A percentile compares a stretch with the other conserved stretches of the same genome.
These are phyloP conservation scores for Trametes cingulata DNA, from an alignment of 768 basidiomycete genomes.

Conservation along the genomic window DNA sequence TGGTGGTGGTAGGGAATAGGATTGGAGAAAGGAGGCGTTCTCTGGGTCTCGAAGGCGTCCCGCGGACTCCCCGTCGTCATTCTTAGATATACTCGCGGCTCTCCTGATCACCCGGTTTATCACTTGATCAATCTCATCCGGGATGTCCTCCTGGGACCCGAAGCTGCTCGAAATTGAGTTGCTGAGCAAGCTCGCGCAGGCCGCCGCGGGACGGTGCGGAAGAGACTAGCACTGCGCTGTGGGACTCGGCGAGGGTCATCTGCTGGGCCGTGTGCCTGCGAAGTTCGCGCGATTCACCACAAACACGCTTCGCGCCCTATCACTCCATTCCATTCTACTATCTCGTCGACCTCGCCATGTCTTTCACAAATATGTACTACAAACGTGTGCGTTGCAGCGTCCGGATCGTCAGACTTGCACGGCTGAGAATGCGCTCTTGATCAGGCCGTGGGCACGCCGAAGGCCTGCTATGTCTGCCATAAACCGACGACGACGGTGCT, in stretches of 20 bases:
- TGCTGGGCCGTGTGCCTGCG: slow-evolving; percentile 6
- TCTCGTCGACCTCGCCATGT: slow-evolving; percentile 44
- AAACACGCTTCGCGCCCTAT: slow-evolving; percentile 1
- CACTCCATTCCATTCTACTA: slow-evolving; percentile 13
- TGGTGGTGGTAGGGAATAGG: slow-evolving; percentile 19
- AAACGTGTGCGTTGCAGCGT: slow-evolving; percentile 62
- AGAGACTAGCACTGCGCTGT: neutral
- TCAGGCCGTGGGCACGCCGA: slow-evolving; percentile 77
- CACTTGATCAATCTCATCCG: slow-evolving; percentile 25
- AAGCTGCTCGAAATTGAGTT: slow-evolving; percentile 13
- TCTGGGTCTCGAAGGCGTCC: neutral
- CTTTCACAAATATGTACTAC: slow-evolving; percentile 85
- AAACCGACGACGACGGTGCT: slow-evolving; percentile 83
- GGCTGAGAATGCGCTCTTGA: slow-evolving; percentile 13
- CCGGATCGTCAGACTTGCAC: neutral
- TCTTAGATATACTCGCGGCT: slow-evolving; percentile 20
- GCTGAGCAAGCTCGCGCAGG: slow-evolving; percentile 15
- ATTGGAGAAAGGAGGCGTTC: slow-evolving; percentile 21
- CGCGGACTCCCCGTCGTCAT: slow-evolving; percentile 9
- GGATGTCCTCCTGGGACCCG: slow-evolving; percentile 8
- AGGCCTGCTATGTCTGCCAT: slow-evolving; percentile 77
- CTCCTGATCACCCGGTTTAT: slow-evolving; percentile 23
- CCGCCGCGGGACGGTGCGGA: slow-evolving; percentile 18
- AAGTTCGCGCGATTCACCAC: neutral
- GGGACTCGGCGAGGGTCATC: slow-evolving; percentile 6